Evolutionary conservation across 495 filamentous ascomycete species (phyloP).

Genomic region (Rhypophila decipiens): DNA sequence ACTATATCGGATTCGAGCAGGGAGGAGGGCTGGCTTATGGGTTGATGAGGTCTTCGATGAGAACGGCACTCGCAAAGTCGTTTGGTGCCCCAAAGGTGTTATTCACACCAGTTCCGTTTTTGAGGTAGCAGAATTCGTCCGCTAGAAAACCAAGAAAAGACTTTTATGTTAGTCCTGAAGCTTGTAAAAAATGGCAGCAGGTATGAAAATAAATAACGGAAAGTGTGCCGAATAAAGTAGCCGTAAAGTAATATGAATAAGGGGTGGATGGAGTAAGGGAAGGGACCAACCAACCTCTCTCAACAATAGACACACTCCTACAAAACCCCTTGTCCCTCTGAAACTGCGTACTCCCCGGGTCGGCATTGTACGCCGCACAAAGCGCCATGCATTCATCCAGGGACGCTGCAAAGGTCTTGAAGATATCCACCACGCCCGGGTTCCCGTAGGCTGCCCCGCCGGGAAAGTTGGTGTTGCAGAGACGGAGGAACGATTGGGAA

Average conservation of each 20-base stretch:
- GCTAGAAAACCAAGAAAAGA: background rate
- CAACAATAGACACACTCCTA: constrained; percentile 23
- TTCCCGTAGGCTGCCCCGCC: constrained; percentile 11
- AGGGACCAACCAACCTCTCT: constrained; percentile 9
- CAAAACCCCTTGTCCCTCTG: constrained; percentile 14
- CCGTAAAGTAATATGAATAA: too few relatives aligned
- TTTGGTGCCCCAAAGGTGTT: constrained; percentile 18
- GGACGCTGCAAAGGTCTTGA: constrained; percentile 26
- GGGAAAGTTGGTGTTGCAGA: constrained; percentile 30
- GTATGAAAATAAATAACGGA: too few relatives aligned
- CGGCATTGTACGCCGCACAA: constrained; percentile 28
- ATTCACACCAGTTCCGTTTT: constrained; percentile 29
- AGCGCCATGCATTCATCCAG: constrained; percentile 28
- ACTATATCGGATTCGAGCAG: too few relatives aligned
- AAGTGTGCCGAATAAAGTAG: too few relatives aligned
- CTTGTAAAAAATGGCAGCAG: background rate
- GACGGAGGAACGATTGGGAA: constrained; percentile 21
- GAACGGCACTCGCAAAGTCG: constrained; percentile 21
- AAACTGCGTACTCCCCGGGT: background rate
- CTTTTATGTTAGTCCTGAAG: background rate
- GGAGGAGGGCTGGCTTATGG: too few relatives aligned
- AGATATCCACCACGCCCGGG: constrained; percentile 23
- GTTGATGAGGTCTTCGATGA: background rate
- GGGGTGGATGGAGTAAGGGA: too few relatives aligned
- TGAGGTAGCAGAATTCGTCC: constrained; percentile 28